These are phyloP conservation scores for Ligustrum vulgare DNA, from an alignment of 257 asterid species.

Conservation along the genomic window DNA sequence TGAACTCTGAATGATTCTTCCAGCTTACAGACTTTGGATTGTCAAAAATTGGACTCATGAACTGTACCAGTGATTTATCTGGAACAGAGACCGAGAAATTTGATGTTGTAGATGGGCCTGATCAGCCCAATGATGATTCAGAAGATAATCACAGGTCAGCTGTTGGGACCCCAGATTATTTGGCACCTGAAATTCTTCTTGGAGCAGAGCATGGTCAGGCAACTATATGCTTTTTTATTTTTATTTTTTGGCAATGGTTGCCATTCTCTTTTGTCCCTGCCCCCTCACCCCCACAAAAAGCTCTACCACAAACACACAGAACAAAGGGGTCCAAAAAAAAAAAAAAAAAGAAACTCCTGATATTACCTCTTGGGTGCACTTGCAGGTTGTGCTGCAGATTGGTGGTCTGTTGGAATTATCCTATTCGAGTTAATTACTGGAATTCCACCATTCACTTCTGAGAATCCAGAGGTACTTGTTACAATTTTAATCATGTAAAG, in stretches of 20 bases:
- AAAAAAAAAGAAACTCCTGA: constrained; percentile 24
- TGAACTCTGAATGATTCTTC: constrained; percentile 30
- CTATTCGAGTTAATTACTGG: constrained; percentile 83
- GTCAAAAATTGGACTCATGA: constrained; percentile 94
- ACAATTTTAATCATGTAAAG: constrained; percentile 7
- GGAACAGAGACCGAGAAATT: constrained; percentile 43
- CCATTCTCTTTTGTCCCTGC: constrained; percentile 28
- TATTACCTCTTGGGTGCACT: constrained; percentile 28
- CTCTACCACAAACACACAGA: neutral
- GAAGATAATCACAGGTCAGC: constrained; percentile 62
- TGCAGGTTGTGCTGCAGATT: constrained; percentile 85
- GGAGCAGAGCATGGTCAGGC: constrained; percentile 90
- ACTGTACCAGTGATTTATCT: constrained; percentile 81
- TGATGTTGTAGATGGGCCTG: constrained; percentile 39
- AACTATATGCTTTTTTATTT: neutral
- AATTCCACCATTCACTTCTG: constrained; percentile 78
- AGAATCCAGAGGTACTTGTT: constrained; percentile 76
- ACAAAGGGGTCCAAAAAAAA: neutral
- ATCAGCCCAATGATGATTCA: constrained; percentile 44
- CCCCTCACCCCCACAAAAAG: constrained; percentile 12
- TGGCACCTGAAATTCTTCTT: constrained; percentile 98
- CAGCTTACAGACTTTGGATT: constrained; percentile 99
- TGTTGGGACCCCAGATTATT: constrained; percentile 97
- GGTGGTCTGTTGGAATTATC: constrained; percentile 97
- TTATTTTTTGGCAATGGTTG: constrained; percentile 10